A percentile compares a stretch with the other conserved stretches of the same genome.
Conservation (phyloP, 1,284 basidiomycete genomes). For the Puccinia coronata region DNA sequence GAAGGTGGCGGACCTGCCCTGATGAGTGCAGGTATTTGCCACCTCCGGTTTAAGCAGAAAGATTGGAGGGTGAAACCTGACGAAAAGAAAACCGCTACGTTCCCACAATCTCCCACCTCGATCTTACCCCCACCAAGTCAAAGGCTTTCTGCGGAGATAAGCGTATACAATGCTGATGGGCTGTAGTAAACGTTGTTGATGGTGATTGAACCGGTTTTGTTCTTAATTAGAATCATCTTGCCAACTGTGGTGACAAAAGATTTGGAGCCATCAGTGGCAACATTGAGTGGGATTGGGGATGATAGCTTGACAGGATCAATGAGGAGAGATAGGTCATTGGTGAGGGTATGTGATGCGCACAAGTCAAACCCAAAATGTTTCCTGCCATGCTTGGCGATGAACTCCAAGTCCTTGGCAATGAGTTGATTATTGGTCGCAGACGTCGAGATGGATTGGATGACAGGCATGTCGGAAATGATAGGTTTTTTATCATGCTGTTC, state of each 20-base stretch:
- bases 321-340: background rate
- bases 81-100: background rate
- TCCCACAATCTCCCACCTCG: background rate
- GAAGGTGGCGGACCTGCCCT: background rate
- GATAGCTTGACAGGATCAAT: background rate
- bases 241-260: slow-evolving; percentile 2
- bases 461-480: too few species aligned
- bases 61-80: background rate
- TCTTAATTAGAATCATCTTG: background rate
- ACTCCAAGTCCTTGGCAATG: background rate
- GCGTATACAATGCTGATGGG: background rate
- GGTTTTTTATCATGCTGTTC: too few species aligned
- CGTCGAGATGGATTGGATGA: background rate
- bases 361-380: background rate
- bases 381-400: background rate
- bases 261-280: background rate
- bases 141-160: background rate
- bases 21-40: background rate
- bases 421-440: background rate
- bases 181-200: background rate
- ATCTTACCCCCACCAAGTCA: background rate
- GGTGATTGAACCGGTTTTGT: slow-evolving; percentile 4
- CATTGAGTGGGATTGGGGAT: background rate
- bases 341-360: slow-evolving; percentile 7
- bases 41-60: background rate